Conservation (phyloP, 2,329 filamentous ascomycete genomes). For the Fusarium incarnatum region DNA sequence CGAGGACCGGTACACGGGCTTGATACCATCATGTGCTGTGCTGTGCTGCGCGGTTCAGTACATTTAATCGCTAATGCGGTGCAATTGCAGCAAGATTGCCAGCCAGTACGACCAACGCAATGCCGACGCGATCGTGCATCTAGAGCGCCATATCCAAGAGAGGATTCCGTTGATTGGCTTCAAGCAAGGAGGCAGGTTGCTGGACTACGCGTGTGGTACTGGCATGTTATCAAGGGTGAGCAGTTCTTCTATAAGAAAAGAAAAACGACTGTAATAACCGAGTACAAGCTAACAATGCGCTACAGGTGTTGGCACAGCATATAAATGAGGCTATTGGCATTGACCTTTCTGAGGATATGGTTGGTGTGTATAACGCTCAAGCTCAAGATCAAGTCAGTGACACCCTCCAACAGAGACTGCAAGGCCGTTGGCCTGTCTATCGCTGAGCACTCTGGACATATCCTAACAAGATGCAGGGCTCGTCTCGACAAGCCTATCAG, state of each 20-base stretch:
- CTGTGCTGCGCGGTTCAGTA: neutral
- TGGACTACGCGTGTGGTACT: slow-evolving; percentile 83
- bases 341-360: slow-evolving; percentile 79
- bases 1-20: neutral
- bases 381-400: slow-evolving; percentile 64
- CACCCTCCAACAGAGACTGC: neutral
- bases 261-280: neutral
- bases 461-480: slow-evolving; percentile 30
- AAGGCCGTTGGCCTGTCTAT: neutral
- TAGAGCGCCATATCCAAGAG: slow-evolving; percentile 66
- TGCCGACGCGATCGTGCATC: slow-evolving; percentile 62
- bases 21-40: neutral
- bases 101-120: slow-evolving; percentile 63
- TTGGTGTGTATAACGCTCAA: slow-evolving; percentile 72
- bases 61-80: slow-evolving; percentile 31
- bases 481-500: slow-evolving; percentile 65
- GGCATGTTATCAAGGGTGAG: slow-evolving; percentile 73
- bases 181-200: slow-evolving; percentile 61
- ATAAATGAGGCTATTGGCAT: slow-evolving; percentile 72
- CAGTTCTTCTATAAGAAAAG: slow-evolving; percentile 15
- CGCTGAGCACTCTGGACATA: neutral
- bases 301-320: slow-evolving; percentile 40
- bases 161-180: slow-evolving; percentile 72
- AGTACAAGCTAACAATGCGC: slow-evolving; percentile 4
- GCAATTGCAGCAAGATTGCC: slow-evolving; percentile 46